A percentile compares a stretch with the other conserved stretches of the same genome.
phyloP scores from a whole-genome alignment of 306 rosid genomes.

The Vigna mungo region DNA sequence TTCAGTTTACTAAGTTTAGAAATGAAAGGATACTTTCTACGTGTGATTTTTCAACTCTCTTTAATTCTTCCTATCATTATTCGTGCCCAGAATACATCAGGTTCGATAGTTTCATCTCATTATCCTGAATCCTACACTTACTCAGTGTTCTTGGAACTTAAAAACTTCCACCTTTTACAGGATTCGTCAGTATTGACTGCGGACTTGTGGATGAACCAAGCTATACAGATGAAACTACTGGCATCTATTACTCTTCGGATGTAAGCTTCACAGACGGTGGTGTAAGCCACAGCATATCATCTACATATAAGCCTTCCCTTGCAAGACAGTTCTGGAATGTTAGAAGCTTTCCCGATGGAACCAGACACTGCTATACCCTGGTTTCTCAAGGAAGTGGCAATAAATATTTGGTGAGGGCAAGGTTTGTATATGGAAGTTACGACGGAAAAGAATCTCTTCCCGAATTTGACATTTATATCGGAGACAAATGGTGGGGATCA shows the following conservation, averaged over 20 bases:
- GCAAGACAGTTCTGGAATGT: slow-evolving; percentile 52
- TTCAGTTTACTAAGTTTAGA: neutral
- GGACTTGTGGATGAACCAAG: slow-evolving; percentile 48
- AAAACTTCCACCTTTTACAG: slow-evolving; percentile 34
- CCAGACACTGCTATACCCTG: slow-evolving; percentile 51
- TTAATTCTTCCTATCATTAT: slow-evolving; percentile 33
- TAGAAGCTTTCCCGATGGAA: slow-evolving; percentile 50
- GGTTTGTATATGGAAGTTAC: slow-evolving; percentile 51
- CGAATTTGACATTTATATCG: slow-evolving; percentile 50
- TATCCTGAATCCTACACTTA: neutral
- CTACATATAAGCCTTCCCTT: slow-evolving; percentile 34
- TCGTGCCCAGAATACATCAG: slow-evolving; percentile 41
- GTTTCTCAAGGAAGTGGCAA: slow-evolving; percentile 44
- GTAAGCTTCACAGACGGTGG: slow-evolving; percentile 41
- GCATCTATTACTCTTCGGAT: slow-evolving; percentile 48
- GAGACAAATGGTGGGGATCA: slow-evolving; percentile 46
- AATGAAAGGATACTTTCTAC: slow-evolving; percentile 35
- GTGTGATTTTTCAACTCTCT: slow-evolving; percentile 34
- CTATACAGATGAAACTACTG: slow-evolving; percentile 51
- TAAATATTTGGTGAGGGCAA: slow-evolving; percentile 48
- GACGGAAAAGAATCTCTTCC: slow-evolving; percentile 49
- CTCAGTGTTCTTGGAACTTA: neutral
- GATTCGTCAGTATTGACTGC: slow-evolving; percentile 54
- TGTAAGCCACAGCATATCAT: slow-evolving; percentile 39
- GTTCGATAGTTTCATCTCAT: slow-evolving; percentile 30